These are phyloP conservation scores for Penicillium sp. DNA, from an alignment of 2,329 filamentous ascomycete genomes.

Conservation along the genomic window DNA sequence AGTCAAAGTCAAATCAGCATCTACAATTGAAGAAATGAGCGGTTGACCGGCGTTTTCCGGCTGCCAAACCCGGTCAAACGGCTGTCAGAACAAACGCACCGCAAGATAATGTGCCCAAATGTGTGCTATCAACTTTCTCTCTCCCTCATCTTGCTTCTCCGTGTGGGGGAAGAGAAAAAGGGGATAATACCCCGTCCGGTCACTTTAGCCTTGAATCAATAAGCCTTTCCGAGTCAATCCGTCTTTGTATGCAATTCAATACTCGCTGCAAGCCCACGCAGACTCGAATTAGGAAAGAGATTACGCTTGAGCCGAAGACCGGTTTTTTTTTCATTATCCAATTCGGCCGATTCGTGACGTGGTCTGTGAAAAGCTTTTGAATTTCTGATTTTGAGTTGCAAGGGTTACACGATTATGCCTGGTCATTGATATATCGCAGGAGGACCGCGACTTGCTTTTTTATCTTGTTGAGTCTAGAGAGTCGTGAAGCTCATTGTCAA, in stretches of 20 bases:
- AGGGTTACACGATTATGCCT: constrained; percentile 19
- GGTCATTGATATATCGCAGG: constrained; percentile 16
- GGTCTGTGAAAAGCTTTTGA: not conserved
- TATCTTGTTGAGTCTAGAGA: not conserved
- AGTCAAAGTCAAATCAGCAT: not conserved
- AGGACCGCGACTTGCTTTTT: not conserved
- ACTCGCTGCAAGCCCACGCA: constrained; percentile 8
- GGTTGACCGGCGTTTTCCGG: constrained; percentile 17
- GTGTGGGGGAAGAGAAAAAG: not conserved
- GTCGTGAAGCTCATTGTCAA: not conserved
- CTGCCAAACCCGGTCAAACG: constrained; percentile 17
- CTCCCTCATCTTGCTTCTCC: not conserved
- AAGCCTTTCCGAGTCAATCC: not conserved
- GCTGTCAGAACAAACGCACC: constrained; percentile 16
- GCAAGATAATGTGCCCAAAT: not conserved
- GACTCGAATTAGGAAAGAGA: constrained; percentile 6
- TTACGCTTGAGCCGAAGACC: constrained; percentile 5
- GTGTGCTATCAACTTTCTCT: not conserved
- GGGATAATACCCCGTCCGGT: not conserved
- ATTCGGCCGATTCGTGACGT: constrained; percentile 9
- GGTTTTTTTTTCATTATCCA: constrained; percentile 6
- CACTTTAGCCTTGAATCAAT: not conserved
- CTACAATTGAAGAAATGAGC: not conserved
- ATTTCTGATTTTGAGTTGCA: not conserved
- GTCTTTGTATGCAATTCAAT: not conserved